Evolutionary conservation across 345 rosid species (phyloP).

Genomic region (Raphanus sativus): DNA sequence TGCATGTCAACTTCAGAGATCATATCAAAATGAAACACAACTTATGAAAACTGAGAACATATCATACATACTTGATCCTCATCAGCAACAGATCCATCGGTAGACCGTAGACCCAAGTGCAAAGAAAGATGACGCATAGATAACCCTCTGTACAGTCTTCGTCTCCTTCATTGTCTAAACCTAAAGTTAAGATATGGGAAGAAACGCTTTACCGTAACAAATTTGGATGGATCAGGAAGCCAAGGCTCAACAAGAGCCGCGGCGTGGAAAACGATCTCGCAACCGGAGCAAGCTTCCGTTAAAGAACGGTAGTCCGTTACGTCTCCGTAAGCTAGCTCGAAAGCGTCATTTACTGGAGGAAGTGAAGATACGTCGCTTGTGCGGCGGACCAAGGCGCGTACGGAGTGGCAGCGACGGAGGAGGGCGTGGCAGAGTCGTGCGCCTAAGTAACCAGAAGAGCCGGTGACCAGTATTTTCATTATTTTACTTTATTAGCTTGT

Average conservation of each 20-base stretch:
- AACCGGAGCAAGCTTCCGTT: constrained; percentile 62
- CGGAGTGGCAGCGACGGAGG: constrained; percentile 53
- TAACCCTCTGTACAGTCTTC: constrained; percentile 53
- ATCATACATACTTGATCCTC: constrained; percentile 59
- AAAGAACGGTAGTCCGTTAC: constrained; percentile 68
- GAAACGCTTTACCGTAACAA: constrained; percentile 55
- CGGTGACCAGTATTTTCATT: background rate
- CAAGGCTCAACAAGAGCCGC: constrained; percentile 94
- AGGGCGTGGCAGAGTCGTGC: constrained; percentile 76
- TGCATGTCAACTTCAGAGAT: too few species aligned
- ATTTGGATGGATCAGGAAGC: constrained; percentile 79
- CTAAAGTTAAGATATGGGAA: background rate
- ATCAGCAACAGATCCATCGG: constrained; percentile 73
- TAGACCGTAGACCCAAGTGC: constrained; percentile 85
- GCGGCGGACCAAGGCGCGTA: constrained; percentile 82
- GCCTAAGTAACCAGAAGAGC: constrained; percentile 37
- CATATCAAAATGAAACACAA: too few species aligned
- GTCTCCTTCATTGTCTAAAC: constrained; percentile 47
- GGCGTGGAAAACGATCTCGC: constrained; percentile 73
- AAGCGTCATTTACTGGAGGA: constrained; percentile 34
- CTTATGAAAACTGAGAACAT: too few species aligned
- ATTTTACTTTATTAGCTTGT: background rate
- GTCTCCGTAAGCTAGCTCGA: constrained; percentile 79
- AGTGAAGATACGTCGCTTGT: constrained; percentile 72
- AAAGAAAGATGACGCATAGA: constrained; percentile 87